Percentiles rank a stretch among this genome's conserved stretches.
These are phyloP conservation scores for Fusarium dlaminii DNA, from an alignment of 2,329 filamentous ascomycete species.

Conservation along the genomic window DNA sequence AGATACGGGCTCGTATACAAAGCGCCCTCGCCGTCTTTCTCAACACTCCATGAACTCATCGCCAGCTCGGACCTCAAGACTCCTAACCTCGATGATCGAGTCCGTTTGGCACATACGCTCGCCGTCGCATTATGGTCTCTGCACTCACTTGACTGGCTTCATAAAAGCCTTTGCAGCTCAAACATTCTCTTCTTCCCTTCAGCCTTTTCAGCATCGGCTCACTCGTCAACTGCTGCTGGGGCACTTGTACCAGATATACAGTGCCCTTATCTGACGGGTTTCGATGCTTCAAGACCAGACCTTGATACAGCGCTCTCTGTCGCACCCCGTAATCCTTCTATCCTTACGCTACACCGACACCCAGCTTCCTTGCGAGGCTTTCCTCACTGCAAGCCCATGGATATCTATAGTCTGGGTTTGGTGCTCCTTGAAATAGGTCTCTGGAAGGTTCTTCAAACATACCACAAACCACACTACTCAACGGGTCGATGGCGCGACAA, in stretches of 20 bases:
- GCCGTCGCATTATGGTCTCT: conserved; percentile 58
- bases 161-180: conserved; percentile 64
- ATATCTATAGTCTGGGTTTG: conserved; percentile 63
- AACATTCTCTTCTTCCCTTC: conserved; percentile 66
- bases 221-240: conserved; percentile 48
- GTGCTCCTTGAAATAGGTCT: conserved; percentile 61
- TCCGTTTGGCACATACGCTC: conserved; percentile 54
- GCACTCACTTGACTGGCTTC: conserved; percentile 65
- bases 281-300: conserved; percentile 64
- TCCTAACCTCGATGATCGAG: conserved; percentile 56
- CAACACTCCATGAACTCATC: conserved; percentile 53
- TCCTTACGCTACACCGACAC: conserved; percentile 58
- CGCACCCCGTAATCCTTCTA: conserved; percentile 53
- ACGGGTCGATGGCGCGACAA: conserved; percentile 55
- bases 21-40: conserved; percentile 48
- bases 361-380: conserved; percentile 53
- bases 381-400: conserved; percentile 59
- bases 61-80: conserved; percentile 52
- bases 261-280: conserved; percentile 60
- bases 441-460: conserved; percentile 56
- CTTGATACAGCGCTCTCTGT: conserved; percentile 60
- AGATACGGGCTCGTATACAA: conserved; percentile 58
- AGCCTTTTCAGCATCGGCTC: conserved; percentile 47
- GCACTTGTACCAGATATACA: conserved; percentile 53
- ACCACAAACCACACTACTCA: conserved; percentile 54